Evolutionary conservation across 345 rosid species (phyloP).

Genomic region (Mangifera indica): DNA sequence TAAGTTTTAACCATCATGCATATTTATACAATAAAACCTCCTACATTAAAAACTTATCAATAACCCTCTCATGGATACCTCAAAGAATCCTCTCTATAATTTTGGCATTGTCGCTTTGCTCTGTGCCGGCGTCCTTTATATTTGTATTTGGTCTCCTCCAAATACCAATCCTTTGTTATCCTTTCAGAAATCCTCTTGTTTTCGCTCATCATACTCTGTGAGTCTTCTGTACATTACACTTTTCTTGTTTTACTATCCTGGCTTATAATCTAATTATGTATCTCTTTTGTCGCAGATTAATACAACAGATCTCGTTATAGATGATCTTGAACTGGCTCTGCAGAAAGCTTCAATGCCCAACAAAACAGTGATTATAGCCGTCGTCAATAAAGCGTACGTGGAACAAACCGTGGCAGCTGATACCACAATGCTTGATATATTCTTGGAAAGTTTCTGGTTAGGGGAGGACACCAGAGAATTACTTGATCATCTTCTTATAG

Average conservation of each 20-base stretch:
- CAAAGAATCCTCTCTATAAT: slow-evolving; percentile 17
- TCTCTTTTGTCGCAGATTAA: neutral
- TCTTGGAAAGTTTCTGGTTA: slow-evolving; percentile 73
- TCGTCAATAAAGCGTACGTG: slow-evolving; percentile 68
- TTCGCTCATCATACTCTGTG: slow-evolving; percentile 25
- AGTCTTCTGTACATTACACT: slow-evolving; percentile 4
- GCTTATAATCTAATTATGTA: neutral
- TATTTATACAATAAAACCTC: no score
- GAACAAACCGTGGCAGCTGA: slow-evolving; percentile 39
- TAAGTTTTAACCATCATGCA: no score
- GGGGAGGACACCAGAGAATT: slow-evolving; percentile 60
- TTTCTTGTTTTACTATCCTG: no score
- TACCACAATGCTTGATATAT: slow-evolving; percentile 63
- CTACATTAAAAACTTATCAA: neutral
- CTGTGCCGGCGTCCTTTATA: slow-evolving; percentile 36
- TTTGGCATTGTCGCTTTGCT: slow-evolving; percentile 29
- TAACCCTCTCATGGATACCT: slow-evolving; percentile 28
- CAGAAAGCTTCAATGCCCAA: slow-evolving; percentile 49
- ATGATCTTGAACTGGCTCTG: slow-evolving; percentile 46
- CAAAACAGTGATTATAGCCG: slow-evolving; percentile 60
- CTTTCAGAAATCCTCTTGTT: neutral
- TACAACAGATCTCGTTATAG: slow-evolving; percentile 21
- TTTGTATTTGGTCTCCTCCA: slow-evolving; percentile 28
- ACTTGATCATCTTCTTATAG: slow-evolving; percentile 53
- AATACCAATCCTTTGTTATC: slow-evolving; percentile 21